A percentile compares a stretch with the other conserved stretches of the same genome.
These are phyloP conservation scores for Kodamaea lidongshanica DNA, from an alignment of 805 yeast species.

Conservation along the genomic window DNA sequence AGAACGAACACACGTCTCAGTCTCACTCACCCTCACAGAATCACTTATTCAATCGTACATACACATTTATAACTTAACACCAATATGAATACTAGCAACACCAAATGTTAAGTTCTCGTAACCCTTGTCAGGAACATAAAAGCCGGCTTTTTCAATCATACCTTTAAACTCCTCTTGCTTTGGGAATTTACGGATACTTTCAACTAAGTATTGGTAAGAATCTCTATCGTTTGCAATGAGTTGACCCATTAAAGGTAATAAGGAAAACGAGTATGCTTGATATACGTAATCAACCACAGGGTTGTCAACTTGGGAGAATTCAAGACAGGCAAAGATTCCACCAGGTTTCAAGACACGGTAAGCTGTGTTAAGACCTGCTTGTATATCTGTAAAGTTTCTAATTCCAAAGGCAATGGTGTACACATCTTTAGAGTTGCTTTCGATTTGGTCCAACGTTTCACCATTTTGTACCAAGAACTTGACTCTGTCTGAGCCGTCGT, in stretches of 20 bases:
- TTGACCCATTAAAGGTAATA: conserved; percentile 92
- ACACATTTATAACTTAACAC: conserved; percentile 63
- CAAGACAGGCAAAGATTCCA: conserved; percentile 94
- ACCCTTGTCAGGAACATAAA: conserved; percentile 78
- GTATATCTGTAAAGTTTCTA: conserved; percentile 91
- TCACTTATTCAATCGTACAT: conserved; percentile 1
- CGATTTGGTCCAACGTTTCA: conserved; percentile 76
- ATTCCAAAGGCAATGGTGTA: conserved; percentile 97
- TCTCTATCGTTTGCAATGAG: conserved; percentile 92
- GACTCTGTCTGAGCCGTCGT: conserved; percentile 58
- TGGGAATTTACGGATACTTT: conserved; percentile 88
- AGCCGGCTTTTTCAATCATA: conserved; percentile 95
- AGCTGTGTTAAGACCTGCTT: conserved; percentile 91
- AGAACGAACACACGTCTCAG: background rate
- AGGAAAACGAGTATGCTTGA: conserved; percentile 81
- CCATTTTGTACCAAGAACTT: conserved; percentile 88
- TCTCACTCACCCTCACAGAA: conserved; percentile 8
- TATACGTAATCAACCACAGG: conserved; percentile 68
- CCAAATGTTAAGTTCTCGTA: conserved; percentile 94
- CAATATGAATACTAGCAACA: conserved; percentile 92
- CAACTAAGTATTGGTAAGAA: conserved; percentile 93
- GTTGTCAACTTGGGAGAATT: conserved; percentile 87
- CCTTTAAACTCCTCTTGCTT: conserved; percentile 81
- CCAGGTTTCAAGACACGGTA: conserved; percentile 95
- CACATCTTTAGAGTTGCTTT: conserved; percentile 83